Percentiles rank a stretch among this genome's conserved stretches.
Evolutionary conservation across 495 filamentous ascomycete species (phyloP).

Genomic region (Aspergillus sparsus): DNA sequence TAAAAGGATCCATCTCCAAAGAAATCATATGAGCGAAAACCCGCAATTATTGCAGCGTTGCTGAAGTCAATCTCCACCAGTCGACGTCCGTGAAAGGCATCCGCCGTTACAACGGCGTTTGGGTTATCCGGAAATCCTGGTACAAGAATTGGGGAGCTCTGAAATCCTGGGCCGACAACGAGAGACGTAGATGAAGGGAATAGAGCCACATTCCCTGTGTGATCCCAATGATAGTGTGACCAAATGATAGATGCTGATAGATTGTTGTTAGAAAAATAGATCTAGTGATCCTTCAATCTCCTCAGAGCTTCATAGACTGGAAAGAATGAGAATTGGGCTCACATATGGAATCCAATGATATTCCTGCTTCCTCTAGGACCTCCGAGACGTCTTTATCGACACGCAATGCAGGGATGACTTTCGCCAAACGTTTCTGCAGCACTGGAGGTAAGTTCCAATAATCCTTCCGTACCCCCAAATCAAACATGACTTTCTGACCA

Average conservation of each 20-base stretch:
- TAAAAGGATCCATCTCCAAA: slow-evolving; percentile 50
- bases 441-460: slow-evolving; percentile 31
- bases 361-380: slow-evolving; percentile 27
- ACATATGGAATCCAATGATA: slow-evolving; percentile 15
- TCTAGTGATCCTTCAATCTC: no score
- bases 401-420: slow-evolving; percentile 23
- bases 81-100: slow-evolving; percentile 17
- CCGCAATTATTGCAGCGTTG: not conserved
- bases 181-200: slow-evolving; percentile 35
- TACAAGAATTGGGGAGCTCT: slow-evolving; percentile 21
- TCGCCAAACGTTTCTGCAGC: slow-evolving; percentile 13
- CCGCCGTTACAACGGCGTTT: slow-evolving; percentile 16
- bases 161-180: slow-evolving; percentile 38
- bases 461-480: slow-evolving; percentile 32
- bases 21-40: slow-evolving; percentile 52
- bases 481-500: slow-evolving; percentile 33
- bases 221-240: slow-evolving; percentile 31
- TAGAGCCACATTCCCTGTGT: slow-evolving; percentile 32
- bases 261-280: not conserved
- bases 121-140: slow-evolving; percentile 33
- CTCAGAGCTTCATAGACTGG: not conserved
- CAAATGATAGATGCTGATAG: slow-evolving; percentile 16
- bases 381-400: slow-evolving; percentile 33
- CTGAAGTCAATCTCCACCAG: slow-evolving; percentile 18
- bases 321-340: not conserved